Base-by-base conservation (phyloP, 495 filamentous ascomycete genomes). In the Durotheca rogersii region DNA sequence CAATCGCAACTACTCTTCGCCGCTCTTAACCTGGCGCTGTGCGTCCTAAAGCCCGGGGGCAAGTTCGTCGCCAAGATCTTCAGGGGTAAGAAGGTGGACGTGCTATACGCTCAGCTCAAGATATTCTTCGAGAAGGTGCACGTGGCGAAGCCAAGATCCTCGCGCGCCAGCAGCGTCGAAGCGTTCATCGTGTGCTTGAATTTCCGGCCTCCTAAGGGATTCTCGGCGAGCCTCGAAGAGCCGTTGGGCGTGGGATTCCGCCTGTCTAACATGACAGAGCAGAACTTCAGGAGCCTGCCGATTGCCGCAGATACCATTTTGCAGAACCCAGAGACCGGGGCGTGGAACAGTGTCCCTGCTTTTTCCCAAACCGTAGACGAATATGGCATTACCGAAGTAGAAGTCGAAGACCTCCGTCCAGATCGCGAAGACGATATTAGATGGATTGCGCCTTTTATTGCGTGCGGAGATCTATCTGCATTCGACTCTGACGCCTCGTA, bases 21-120 rank as follows among this genome's bases (percentile, higher is more conserved):
- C 1, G 93, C 93, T 0, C 78, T 98, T 11, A 95, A 95, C 65
- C 82, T 98, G 1, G 88, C 93, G 6, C 76, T 95, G 7, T 92
- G 90, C 64, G 89, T 96, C 25, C 80, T 98, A 31, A 85, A 87
- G 17, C 90, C 90, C 0, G 93, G 94, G 19, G 93, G 94, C 41
- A 94, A 87, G 57, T 98, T 98, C 58, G 91, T 98, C 6, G 92
- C 93, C 6, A 98, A 98, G 72, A 96, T 98, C 56, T 98, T 98
- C 73, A 76, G 93, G 9, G 90, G 88, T 25, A 85, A 90, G 52
- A 92, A 96, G 58, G 90, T 96, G 10, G 91, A 96, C 59, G 72
- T 96, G 2, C 79, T 96, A 1, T 96, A 90, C 64, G 88, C 90
- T 4, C 93, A 97, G 59, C 78, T 97, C 34, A 89, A 89, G 51